Base-by-base conservation (phyloP, 768 basidiomycete genomes). In the Pleurotus platypus region DNA sequence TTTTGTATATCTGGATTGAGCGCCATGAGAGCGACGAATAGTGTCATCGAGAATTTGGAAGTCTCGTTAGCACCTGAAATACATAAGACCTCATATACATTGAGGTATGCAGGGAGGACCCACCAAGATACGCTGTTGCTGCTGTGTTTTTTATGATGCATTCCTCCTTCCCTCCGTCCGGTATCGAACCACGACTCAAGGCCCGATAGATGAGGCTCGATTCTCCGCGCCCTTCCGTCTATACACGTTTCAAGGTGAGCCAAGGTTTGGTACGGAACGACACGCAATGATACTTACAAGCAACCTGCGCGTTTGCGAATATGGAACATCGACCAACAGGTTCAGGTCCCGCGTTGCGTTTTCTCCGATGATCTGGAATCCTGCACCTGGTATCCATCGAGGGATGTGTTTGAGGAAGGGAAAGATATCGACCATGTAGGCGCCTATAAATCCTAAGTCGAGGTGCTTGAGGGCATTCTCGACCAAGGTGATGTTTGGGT, bases 311-410 rank as follows among this genome's bases (percentile, higher is more conserved):
- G 15, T 20, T 50, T 37, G 15, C 4, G 49, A 26, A 50, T 30
- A 50, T 11, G 49, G 49, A 20, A 27, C 20, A 4, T 35, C 20
- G 13, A 26, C 4, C 30, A 50, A n/a, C 9, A 35, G 7, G 12
- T 15, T 35, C 9, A 50, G 27, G 12, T 50, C 49, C 5, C 16
- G 22, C 22, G 20, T 35, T n/a, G 30, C 27, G 2, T 30, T 15
- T 7, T 18, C 13, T 35, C 15, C 49, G 20, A 30, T n/a, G 27
- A 9, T 50, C 9, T 37, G 49, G 27, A 50, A 77, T 12, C 63
- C 69, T 0, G 68, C 67, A 3, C 72, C 69, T 37, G 76, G 74
- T 45, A 76, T 58, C 69, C 71, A 75, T 3, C 56, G 61, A 2
- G 75, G 76, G 2, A 76, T 49, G 40, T 74, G 61, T 56, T 70